Evolutionary conservation across 2,329 filamentous ascomycete genomes (phyloP).

Genomic region (Aspergillus ibericus): DNA sequence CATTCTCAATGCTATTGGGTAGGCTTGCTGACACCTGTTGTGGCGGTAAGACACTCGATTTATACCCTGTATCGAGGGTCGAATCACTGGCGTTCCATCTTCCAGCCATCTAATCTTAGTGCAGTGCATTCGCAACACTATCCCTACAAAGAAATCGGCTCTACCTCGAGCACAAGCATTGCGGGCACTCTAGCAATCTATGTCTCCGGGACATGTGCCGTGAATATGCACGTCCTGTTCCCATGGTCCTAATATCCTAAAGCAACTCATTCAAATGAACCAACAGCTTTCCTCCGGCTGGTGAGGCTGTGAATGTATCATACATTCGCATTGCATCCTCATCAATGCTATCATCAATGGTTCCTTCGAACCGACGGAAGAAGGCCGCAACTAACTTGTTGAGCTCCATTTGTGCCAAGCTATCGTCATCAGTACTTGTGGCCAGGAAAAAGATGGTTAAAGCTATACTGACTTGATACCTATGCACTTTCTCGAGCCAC

Average conservation of each 20-base stretch:
- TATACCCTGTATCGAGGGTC: too few relatives aligned
- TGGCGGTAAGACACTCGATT: too few relatives aligned
- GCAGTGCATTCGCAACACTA: too few relatives aligned
- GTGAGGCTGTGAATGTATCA: not conserved
- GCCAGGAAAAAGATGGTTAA: not conserved
- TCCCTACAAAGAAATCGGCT: too few relatives aligned
- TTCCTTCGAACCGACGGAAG: not conserved
- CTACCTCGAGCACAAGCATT: too few relatives aligned
- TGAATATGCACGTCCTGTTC: not conserved
- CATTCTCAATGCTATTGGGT: too few relatives aligned
- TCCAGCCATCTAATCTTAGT: too few relatives aligned
- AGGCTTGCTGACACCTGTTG: too few relatives aligned
- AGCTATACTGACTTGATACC: not conserved
- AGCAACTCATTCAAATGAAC: not conserved
- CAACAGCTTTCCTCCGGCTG: not conserved
- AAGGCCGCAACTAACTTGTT: not conserved
- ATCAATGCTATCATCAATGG: not conserved
- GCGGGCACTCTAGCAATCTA: too few relatives aligned
- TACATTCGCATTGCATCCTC: not conserved
- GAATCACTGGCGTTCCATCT: too few relatives aligned
- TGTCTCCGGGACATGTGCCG: not conserved
- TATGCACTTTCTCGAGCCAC: not conserved
- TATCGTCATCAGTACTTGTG: not conserved
- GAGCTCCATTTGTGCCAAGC: not conserved
- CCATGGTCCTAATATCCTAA: not conserved